Conservation (phyloP, 305 asterid genomes). For the Fraxinus angustifolia region DNA sequence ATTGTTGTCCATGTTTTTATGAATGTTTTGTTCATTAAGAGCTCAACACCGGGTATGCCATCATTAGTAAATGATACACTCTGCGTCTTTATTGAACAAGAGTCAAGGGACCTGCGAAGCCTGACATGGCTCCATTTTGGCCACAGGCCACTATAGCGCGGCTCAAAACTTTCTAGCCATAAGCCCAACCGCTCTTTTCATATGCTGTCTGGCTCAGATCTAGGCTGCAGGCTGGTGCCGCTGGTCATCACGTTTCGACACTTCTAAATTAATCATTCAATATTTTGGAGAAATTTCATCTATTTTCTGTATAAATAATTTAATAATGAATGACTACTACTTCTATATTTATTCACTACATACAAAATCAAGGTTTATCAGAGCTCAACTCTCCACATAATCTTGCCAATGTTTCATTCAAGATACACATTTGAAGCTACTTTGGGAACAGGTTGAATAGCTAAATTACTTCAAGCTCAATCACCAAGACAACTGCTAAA, state of each 20-base stretch:
- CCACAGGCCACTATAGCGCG: no score
- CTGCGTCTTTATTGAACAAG: no score
- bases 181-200: no score
- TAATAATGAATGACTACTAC: no score
- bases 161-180: no score
- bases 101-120: no score
- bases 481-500: constrained; percentile 14
- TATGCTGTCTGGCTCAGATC: not conserved
- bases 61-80: no score
- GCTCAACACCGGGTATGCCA: no score
- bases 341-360: no score
- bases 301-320: not conserved
- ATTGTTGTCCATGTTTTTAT: no score
- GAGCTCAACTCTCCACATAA: not conserved
- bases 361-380: not conserved
- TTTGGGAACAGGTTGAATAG: not conserved
- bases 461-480: not conserved
- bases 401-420: constrained; percentile 17
- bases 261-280: not conserved
- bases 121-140: no score
- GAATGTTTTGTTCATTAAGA: no score
- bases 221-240: not conserved
- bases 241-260: not conserved
- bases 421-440: constrained; percentile 13
- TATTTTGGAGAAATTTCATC: not conserved